phyloP scores from a whole-genome alignment of 768 basidiomycete genomes.

The Leccinum subgranulosum region DNA sequence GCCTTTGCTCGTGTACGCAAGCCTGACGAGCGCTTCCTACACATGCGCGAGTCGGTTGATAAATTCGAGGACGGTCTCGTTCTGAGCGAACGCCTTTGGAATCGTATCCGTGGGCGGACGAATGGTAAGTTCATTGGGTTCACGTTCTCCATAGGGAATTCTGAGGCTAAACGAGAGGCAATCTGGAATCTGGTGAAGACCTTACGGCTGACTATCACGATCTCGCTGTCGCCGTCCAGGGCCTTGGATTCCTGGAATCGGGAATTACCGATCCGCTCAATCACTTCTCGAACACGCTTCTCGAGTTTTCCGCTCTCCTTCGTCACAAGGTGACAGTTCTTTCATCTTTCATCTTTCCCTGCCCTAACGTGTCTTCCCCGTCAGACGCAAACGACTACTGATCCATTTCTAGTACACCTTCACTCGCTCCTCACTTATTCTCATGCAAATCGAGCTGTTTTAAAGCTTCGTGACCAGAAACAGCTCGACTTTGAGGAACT shows the following conservation, averaged over 20 bases:
- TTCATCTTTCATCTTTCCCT: background rate
- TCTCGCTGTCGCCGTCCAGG: conserved; percentile 92
- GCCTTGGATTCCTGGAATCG: conserved; percentile 95
- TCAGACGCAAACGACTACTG: conserved; percentile 86
- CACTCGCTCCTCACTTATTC: conserved; percentile 94
- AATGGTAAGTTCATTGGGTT: conserved; percentile 63
- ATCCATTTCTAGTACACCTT: conserved; percentile 86
- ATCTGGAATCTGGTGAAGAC: conserved; percentile 84
- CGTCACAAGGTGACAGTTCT: conserved; percentile 66
- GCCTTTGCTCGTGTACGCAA: conserved; percentile 95
- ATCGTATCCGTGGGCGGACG: conserved; percentile 72
- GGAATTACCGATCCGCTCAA: conserved; percentile 98
- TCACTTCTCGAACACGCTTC: conserved; percentile 92
- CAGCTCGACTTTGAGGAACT: conserved; percentile 98
- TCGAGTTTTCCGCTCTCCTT: conserved; percentile 90
- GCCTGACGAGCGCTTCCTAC: conserved; percentile 92
- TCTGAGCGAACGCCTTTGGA: conserved; percentile 78
- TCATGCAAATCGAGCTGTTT: conserved; percentile 87
- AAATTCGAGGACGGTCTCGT: conserved; percentile 95
- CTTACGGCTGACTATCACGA: conserved; percentile 97
- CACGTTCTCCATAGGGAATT: conserved; percentile 38
- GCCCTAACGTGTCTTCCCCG: background rate
- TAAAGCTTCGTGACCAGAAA: conserved; percentile 96
- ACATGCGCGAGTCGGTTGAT: conserved; percentile 89
- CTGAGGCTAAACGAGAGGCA: conserved; percentile 87